Evolutionary conservation across 2,329 filamentous ascomycete species (phyloP).

Genomic region (Pezicula rhizophila): DNA sequence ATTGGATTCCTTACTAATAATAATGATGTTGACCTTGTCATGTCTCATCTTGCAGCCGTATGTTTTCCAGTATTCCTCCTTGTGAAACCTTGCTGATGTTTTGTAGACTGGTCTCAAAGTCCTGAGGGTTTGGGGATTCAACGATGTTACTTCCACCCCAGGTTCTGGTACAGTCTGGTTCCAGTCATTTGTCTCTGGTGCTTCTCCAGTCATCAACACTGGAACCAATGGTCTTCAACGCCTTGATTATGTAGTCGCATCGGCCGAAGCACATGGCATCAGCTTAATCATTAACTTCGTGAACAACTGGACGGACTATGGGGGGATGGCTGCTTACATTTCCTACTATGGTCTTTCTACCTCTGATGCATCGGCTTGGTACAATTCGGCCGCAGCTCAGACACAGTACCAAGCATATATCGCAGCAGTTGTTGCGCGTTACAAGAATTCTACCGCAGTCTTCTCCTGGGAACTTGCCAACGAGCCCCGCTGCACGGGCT

Average conservation of each 20-base stretch:
- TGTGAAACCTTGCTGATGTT: not conserved
- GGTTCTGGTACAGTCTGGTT: conserved; percentile 36
- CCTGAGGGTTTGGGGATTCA: conserved; percentile 58
- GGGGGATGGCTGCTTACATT: conserved; percentile 55
- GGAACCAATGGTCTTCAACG: conserved; percentile 56
- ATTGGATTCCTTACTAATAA: conserved; percentile 46
- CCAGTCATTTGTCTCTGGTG: conserved; percentile 35
- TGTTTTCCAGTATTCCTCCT: conserved; percentile 2
- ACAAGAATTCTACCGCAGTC: conserved; percentile 51
- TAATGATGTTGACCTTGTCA: conserved; percentile 46
- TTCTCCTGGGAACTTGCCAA: conserved; percentile 67
- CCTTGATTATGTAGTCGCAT: conserved; percentile 57
- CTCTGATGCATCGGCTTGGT: conserved; percentile 42
- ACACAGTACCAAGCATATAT: conserved; percentile 55
- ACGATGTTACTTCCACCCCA: conserved; percentile 42
- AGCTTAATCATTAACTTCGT: conserved; percentile 62
- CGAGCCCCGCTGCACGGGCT: conserved; percentile 60
- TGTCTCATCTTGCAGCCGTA: conserved; percentile 38
- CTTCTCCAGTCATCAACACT: conserved; percentile 54
- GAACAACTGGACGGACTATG: conserved; percentile 66
- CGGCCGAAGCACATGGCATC: conserved; percentile 52
- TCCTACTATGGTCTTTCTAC: conserved; percentile 44
- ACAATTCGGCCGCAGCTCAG: conserved; percentile 46
- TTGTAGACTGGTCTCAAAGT: conserved; percentile 47
- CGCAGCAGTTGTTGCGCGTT: conserved; percentile 51